These are phyloP conservation scores for Raffaelea ambrosiae DNA, from an alignment of 2,329 filamentous ascomycete species.

Conservation along the genomic window DNA sequence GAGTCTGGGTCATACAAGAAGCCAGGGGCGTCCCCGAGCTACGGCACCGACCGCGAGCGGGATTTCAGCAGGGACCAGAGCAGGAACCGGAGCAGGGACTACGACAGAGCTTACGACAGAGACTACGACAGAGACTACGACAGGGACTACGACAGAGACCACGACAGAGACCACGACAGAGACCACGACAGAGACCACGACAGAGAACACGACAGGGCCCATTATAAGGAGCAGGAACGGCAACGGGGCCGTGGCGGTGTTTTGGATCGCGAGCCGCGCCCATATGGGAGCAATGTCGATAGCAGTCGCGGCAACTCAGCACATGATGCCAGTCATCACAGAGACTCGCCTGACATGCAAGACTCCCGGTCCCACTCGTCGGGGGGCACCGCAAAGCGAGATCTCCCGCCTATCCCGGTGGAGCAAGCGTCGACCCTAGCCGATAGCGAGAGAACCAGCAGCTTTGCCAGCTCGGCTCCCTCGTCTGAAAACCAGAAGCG, in stretches of 20 bases:
- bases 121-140: constrained; percentile 9
- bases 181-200: not conserved
- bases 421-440: constrained; percentile 2
- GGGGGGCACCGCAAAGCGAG: constrained; percentile 17
- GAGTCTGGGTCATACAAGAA: constrained; percentile 43
- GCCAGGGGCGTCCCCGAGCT: constrained; percentile 38
- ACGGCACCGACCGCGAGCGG: constrained; percentile 14
- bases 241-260: too few relatives aligned
- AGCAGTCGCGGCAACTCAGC: not conserved
- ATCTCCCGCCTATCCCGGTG: not conserved
- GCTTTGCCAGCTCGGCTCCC: constrained; percentile 9
- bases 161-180: not conserved
- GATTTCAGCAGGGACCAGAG: constrained; percentile 2
- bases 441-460: constrained; percentile 12
- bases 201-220: not conserved
- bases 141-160: constrained; percentile 13
- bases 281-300: too few relatives aligned
- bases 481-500: constrained; percentile 16
- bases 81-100: constrained; percentile 15
- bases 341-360: constrained; percentile 13
- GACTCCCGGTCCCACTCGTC: constrained; percentile 21
- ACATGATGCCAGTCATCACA: constrained; percentile 13
- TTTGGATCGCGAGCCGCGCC: too few relatives aligned
- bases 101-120: constrained; percentile 7
- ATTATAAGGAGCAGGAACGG: not conserved